These are phyloP conservation scores for Leccinum pachyderme DNA, from an alignment of 1,284 basidiomycete genomes.

Conservation along the genomic window DNA sequence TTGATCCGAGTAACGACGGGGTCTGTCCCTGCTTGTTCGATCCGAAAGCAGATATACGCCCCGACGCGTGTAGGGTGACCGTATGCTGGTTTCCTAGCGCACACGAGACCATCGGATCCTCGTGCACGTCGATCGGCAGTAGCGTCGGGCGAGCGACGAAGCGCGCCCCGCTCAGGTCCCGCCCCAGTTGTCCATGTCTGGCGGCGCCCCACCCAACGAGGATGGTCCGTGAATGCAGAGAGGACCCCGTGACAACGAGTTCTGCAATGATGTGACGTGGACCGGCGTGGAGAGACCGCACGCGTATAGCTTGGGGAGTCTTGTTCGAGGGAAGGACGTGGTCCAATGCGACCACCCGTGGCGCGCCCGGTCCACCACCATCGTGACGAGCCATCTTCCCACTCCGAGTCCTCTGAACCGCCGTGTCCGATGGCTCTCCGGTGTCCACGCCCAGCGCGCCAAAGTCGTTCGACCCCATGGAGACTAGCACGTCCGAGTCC, in stretches of 20 bases:
- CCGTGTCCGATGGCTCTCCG: not conserved
- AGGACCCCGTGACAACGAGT: conserved; percentile 23
- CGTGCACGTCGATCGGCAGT: conserved; percentile 22
- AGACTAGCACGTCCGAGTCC: conserved; percentile 62
- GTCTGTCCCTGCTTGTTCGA: conserved; percentile 73
- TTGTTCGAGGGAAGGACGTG: conserved; percentile 33
- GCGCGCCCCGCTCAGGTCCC: conserved; percentile 12
- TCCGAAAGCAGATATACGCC: conserved; percentile 53
- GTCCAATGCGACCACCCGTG: conserved; percentile 46
- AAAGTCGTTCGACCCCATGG: conserved; percentile 82
- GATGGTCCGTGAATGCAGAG: conserved; percentile 17
- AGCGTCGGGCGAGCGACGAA: conserved; percentile 20
- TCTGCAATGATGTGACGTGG: conserved; percentile 68
- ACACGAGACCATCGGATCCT: conserved; percentile 36
- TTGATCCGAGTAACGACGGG: conserved; percentile 34
- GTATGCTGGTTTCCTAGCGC: conserved; percentile 75
- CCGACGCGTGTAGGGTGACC: conserved; percentile 51
- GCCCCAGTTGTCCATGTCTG: conserved; percentile 78
- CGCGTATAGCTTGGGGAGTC: conserved; percentile 17
- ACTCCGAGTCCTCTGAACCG: not conserved
- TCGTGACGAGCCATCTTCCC: not conserved
- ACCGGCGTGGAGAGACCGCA: conserved; percentile 56
- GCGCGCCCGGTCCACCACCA: not conserved
- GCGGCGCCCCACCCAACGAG: conserved; percentile 81
- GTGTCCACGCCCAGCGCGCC: conserved; percentile 56